Conservation (phyloP, 1,284 basidiomycete genomes). For the Coriolopsis trogii region DNA sequence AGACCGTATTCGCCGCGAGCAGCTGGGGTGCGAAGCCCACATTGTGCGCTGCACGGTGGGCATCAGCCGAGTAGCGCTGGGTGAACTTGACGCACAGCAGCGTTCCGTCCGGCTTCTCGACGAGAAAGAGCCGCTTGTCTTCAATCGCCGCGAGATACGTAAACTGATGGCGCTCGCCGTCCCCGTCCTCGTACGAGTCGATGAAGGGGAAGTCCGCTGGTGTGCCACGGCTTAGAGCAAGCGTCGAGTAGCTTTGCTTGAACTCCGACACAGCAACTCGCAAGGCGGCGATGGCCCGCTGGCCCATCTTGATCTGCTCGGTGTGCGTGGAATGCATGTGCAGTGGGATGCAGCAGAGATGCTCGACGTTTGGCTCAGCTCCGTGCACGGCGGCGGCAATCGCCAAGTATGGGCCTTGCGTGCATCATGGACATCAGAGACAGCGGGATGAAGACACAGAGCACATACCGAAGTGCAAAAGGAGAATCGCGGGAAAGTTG, state of each 20-base stretch:
- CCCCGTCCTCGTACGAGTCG: constrained; percentile 10
- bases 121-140: constrained; percentile 9
- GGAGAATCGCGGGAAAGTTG: constrained; percentile 5
- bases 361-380: constrained; percentile 3
- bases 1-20: constrained; percentile 9
- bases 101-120: neutral
- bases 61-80: constrained; percentile 13
- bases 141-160: constrained; percentile 10
- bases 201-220: constrained; percentile 9
- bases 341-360: constrained; percentile 3
- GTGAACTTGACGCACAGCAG: constrained; percentile 17
- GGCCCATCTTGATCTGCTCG: constrained; percentile 1
- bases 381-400: neutral
- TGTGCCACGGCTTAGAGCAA: neutral
- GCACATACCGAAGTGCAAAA: constrained; percentile 8
- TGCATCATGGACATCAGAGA: neutral
- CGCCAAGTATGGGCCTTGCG: neutral
- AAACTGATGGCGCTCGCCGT: neutral
- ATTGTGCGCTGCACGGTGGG: constrained; percentile 11
- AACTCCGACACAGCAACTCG: constrained; percentile 7
- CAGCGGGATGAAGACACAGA: neutral
- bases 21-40: constrained; percentile 17
- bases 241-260: neutral
- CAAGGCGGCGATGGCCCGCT: constrained; percentile 11
- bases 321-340: constrained; percentile 8